Percentiles rank a stretch among this genome's conserved stretches.
Conservation (phyloP, 208 protist species). For the Leishmania tropica region DNA sequence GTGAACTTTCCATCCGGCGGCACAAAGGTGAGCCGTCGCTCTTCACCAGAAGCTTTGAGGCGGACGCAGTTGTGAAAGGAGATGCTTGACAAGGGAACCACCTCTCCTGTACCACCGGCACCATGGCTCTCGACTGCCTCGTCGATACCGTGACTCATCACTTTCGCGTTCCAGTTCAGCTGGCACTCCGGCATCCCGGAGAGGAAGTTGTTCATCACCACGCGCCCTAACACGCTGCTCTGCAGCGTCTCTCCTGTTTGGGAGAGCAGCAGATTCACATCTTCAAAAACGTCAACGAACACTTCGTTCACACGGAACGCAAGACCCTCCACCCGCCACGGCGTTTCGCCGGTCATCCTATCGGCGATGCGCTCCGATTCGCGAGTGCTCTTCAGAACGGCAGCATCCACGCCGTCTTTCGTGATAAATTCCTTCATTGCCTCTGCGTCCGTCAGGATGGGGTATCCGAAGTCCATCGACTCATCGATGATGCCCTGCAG, state of each 20-base stretch:
- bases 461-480: constrained; percentile 98
- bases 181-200: constrained; percentile 99
- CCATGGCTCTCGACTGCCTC: constrained; percentile 7
- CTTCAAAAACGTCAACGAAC: constrained; percentile 98
- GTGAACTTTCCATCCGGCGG: constrained; percentile 98
- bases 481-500: constrained; percentile 99
- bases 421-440: constrained; percentile 93
- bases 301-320: constrained; percentile 97
- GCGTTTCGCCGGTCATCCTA: constrained; percentile 90
- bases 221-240: constrained; percentile 91
- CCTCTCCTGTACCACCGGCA: constrained; percentile 15
- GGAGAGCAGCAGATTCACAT: constrained; percentile 96
- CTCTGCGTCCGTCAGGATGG: constrained; percentile 91
- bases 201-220: constrained; percentile 97
- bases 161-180: constrained; percentile 94
- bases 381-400: constrained; percentile 45
- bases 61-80: constrained; percentile 98
- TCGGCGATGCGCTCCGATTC: constrained; percentile 67
- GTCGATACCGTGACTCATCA: constrained; percentile 21
- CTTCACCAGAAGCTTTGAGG: constrained; percentile 91
- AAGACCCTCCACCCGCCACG: constrained; percentile 94
- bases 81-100: constrained; percentile 93
- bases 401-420: constrained; percentile 58
- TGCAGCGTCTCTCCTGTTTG: constrained; percentile 91
- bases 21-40: constrained; percentile 80